A percentile compares a stretch with the other conserved stretches of the same genome.
Conservation (phyloP, 495 filamentous ascomycete genomes). For the Penicillium coffeae region DNA sequence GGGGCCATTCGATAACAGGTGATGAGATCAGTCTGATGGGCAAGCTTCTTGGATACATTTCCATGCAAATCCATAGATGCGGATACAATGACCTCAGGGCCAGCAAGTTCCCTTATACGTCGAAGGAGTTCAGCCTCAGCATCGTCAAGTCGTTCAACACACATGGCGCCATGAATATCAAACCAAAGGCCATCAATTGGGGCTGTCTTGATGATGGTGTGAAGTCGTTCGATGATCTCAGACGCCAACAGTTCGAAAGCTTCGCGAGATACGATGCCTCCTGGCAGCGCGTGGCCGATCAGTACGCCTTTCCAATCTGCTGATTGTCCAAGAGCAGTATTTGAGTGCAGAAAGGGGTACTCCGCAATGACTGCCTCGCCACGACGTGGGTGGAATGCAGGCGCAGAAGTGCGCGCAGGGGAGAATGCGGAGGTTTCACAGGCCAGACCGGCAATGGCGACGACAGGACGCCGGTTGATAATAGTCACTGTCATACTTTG, state of each 20-base stretch:
- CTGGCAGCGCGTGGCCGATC: conserved; percentile 53
- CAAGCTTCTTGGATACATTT: conserved; percentile 50
- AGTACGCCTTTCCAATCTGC: conserved; percentile 50
- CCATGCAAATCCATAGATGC: conserved; percentile 58
- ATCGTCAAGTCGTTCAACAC: conserved; percentile 50
- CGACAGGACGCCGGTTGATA: conserved; percentile 31
- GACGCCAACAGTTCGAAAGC: conserved; percentile 45
- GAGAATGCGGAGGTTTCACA: conserved; percentile 56
- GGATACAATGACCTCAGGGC: conserved; percentile 47
- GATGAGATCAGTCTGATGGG: conserved; percentile 49
- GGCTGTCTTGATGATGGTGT: conserved; percentile 24
- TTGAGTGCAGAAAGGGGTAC: conserved; percentile 43
- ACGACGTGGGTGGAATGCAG: conserved; percentile 51
- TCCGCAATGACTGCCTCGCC: conserved; percentile 43
- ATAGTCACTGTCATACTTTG: not conserved
- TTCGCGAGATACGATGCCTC: conserved; percentile 45
- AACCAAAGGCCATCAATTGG: conserved; percentile 52
- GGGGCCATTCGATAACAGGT: conserved; percentile 57
- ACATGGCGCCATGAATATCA: conserved; percentile 59
- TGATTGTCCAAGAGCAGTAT: conserved; percentile 36
- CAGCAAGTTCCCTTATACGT: conserved; percentile 45
- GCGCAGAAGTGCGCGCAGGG: conserved; percentile 46
- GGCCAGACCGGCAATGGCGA: conserved; percentile 53
- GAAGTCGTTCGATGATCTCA: conserved; percentile 46
- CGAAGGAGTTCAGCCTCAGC: conserved; percentile 48